Percentiles rank a stretch among this genome's conserved stretches.
These are phyloP conservation scores for Podaxis sp. DNA, from an alignment of 768 basidiomycete species.

Conservation along the genomic window DNA sequence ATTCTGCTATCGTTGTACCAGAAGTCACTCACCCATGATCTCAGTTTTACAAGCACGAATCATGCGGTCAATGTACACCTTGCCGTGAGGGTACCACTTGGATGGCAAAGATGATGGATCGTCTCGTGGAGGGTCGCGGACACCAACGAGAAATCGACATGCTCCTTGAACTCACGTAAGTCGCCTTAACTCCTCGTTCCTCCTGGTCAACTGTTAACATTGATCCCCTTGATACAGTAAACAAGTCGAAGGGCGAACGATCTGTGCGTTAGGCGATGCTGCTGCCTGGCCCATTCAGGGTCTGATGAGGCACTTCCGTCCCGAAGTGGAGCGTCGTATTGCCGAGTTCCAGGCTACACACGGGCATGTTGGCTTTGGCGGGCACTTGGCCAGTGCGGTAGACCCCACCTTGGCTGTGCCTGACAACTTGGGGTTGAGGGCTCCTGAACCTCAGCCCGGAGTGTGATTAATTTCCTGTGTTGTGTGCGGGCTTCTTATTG, in stretches of 20 bases:
- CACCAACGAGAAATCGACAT: constrained; percentile 96
- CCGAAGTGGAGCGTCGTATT: constrained; percentile 89
- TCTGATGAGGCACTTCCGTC: constrained; percentile 96
- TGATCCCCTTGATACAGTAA: constrained; percentile 46
- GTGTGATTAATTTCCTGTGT: background rate
- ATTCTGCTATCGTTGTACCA: background rate
- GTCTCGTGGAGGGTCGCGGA: constrained; percentile 88
- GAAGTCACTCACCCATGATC: constrained; percentile 20
- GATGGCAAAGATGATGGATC: constrained; percentile 99
- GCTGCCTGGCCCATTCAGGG: constrained; percentile 99
- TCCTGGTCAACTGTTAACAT: background rate
- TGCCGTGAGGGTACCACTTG: constrained; percentile 95
- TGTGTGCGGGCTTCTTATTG: background rate
- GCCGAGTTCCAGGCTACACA: constrained; percentile 67
- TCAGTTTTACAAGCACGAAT: constrained; percentile 98
- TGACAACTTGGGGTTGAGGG: constrained; percentile 64
- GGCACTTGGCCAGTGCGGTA: constrained; percentile 62
- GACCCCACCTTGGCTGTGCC: constrained; percentile 68
- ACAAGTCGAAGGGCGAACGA: constrained; percentile 95
- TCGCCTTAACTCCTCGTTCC: constrained; percentile 13
- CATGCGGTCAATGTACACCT: constrained; percentile 95
- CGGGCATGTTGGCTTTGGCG: constrained; percentile 88
- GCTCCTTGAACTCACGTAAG: constrained; percentile 90
- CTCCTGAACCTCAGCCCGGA: constrained; percentile 26
- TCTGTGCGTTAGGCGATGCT: constrained; percentile 95